A percentile compares a stretch with the other conserved stretches of the same genome.
Conservation (phyloP, 805 yeast genomes). For the Groenewaldozyma tartarivorans region DNA sequence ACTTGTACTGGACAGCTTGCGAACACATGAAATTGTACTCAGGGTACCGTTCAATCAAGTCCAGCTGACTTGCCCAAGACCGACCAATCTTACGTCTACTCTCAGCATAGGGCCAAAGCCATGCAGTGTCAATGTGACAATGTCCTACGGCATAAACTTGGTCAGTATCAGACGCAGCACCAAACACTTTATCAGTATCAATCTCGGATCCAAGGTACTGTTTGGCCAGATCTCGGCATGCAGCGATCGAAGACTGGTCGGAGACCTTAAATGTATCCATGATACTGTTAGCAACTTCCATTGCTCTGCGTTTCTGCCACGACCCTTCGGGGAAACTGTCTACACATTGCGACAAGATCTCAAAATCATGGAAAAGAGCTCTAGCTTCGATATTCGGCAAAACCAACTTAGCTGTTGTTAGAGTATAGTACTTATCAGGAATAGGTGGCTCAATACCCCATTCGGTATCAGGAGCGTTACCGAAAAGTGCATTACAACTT, state of each 20-base stretch:
- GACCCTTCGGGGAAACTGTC: slow-evolving; percentile 63
- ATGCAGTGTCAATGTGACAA: slow-evolving; percentile 94
- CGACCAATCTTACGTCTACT: slow-evolving; percentile 83
- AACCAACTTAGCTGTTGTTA: slow-evolving; percentile 65
- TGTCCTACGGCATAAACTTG: slow-evolving; percentile 87
- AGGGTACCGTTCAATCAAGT: slow-evolving; percentile 73
- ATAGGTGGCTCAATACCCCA: slow-evolving; percentile 52
- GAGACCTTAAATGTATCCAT: slow-evolving; percentile 75
- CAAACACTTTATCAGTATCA: slow-evolving; percentile 56
- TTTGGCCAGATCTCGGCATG: slow-evolving; percentile 58
- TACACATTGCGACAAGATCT: slow-evolving; percentile 84
- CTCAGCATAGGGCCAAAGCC: slow-evolving; percentile 98
- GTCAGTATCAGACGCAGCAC: slow-evolving; percentile 37
- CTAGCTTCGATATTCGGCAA: slow-evolving; percentile 79
- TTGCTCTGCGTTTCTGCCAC: slow-evolving; percentile 78
- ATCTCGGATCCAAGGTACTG: slow-evolving; percentile 53
- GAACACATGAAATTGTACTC: slow-evolving; percentile 90
- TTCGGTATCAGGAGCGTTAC: slow-evolving; percentile 42
- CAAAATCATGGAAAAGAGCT: slow-evolving; percentile 66
- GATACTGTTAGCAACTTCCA: slow-evolving; percentile 66
- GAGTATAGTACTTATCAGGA: slow-evolving; percentile 57
- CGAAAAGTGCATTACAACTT: slow-evolving; percentile 95
- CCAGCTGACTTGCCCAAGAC: slow-evolving; percentile 87
- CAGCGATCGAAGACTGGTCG: slow-evolving; percentile 36
- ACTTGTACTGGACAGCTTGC: slow-evolving; percentile 87